Conservation (phyloP, 352 stramenopile genomes). For the Elongisporangium prolatum region DNA sequence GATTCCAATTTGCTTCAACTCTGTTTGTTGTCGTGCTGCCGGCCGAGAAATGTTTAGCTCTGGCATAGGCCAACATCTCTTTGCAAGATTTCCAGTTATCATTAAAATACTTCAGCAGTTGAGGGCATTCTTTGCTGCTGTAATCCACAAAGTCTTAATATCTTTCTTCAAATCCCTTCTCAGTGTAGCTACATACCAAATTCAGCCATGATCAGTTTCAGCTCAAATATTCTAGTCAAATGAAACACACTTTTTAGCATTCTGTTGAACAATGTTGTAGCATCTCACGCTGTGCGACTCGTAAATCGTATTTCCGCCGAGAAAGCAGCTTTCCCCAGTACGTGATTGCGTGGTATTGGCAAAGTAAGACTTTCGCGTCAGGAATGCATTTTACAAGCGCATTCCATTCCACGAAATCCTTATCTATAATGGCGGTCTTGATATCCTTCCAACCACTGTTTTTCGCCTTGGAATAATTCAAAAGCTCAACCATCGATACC, state of each 20-base stretch:
- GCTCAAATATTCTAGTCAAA: too few relatives aligned
- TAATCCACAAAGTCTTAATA: too few relatives aligned
- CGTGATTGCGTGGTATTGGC: slow-evolving; percentile 11
- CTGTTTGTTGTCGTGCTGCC: slow-evolving; percentile 7
- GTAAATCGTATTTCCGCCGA: slow-evolving; percentile 6
- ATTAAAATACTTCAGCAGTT: slow-evolving; percentile 1
- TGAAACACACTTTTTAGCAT: slow-evolving; percentile 3
- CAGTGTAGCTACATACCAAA: too few relatives aligned
- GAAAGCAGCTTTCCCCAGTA: slow-evolving; percentile 12
- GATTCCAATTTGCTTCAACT: slow-evolving; percentile 8
- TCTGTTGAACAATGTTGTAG: not conserved
- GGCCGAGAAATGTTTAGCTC: not conserved
- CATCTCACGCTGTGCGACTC: slow-evolving; percentile 5
- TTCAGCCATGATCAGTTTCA: too few relatives aligned
- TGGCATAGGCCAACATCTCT: slow-evolving; percentile 4
- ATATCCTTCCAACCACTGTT: slow-evolving; percentile 7
- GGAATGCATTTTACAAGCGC: slow-evolving; percentile 9
- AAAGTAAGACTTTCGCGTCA: slow-evolving; percentile 3
- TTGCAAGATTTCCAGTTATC: slow-evolving; percentile 5
- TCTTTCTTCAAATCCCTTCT: too few relatives aligned
- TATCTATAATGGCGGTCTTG: slow-evolving; percentile 14
- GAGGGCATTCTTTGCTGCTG: not conserved
- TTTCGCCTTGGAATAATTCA: slow-evolving; percentile 16
- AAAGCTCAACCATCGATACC: slow-evolving; percentile 6
- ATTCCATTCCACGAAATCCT: slow-evolving; percentile 19